A percentile compares a stretch with the other conserved stretches of the same genome.
Conservation (phyloP, 2,329 filamentous ascomycete species). For the Fusarium longipes region DNA sequence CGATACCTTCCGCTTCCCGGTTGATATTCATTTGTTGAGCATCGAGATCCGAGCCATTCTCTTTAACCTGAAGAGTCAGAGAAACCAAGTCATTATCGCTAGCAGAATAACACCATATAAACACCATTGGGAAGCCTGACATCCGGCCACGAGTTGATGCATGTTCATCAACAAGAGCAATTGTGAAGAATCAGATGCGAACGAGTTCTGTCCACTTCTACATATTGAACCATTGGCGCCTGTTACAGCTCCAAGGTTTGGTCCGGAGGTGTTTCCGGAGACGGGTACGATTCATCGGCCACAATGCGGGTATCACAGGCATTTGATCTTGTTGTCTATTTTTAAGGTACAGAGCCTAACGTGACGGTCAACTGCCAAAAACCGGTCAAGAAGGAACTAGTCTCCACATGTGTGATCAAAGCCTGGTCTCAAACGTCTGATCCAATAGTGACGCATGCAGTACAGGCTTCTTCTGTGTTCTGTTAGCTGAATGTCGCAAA, state of each 20-base stretch:
- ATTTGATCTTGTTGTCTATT: background rate
- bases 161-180: conserved; percentile 18
- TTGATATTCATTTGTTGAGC: conserved; percentile 17
- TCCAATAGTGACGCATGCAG: conserved; percentile 34
- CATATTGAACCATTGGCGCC: conserved; percentile 19
- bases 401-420: conserved; percentile 19
- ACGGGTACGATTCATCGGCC: conserved; percentile 31
- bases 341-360: background rate
- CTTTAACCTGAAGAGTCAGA: conserved; percentile 22
- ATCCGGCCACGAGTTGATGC: conserved; percentile 20
- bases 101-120: conserved; percentile 14
- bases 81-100: conserved; percentile 5
- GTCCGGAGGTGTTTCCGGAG: conserved; percentile 39
- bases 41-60: conserved; percentile 37
- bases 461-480: conserved; percentile 13
- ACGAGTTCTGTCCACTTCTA: conserved; percentile 27
- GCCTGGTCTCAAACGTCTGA: conserved; percentile 15
- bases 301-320: conserved; percentile 8
- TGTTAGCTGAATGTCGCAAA: background rate
- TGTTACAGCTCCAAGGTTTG: conserved; percentile 19
- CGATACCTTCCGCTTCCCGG: conserved; percentile 30
- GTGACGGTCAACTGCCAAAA: background rate
- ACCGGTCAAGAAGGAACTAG: background rate
- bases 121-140: conserved; percentile 32
- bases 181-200: conserved; percentile 19